A percentile compares a stretch with the other conserved stretches of the same genome.
phyloP scores from a whole-genome alignment of 1,139 yeast species.

The Suhomyces kunorum region DNA sequence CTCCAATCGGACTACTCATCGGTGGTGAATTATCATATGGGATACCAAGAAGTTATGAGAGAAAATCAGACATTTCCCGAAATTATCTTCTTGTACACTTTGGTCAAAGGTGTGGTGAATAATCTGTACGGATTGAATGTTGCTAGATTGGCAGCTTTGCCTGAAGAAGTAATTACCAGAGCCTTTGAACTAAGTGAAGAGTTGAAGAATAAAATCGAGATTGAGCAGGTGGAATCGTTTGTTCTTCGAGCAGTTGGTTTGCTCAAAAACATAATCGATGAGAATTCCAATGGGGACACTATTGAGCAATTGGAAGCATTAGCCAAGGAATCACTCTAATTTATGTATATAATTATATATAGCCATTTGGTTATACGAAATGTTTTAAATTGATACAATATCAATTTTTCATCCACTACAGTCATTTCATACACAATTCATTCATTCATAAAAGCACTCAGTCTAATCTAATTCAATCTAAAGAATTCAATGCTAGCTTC shows the following conservation, averaged over 20 bases:
- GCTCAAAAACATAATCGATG: slow-evolving; percentile 2
- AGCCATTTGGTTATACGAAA: too few species aligned
- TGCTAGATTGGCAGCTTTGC: slow-evolving; percentile 69
- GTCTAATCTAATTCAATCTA: slow-evolving; percentile 5
- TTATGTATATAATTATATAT: slow-evolving; percentile 1
- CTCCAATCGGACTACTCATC: slow-evolving; percentile 45
- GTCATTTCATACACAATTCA: neutral
- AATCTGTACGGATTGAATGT: slow-evolving; percentile 80
- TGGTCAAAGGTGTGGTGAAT: slow-evolving; percentile 59
- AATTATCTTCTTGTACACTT: slow-evolving; percentile 60
- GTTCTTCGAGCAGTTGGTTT: slow-evolving; percentile 3
- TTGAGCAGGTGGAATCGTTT: slow-evolving; percentile 13
- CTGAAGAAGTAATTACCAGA: slow-evolving; percentile 45
- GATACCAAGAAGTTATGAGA: slow-evolving; percentile 51
- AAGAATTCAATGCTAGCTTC: slow-evolving; percentile 31
- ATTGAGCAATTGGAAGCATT: slow-evolving; percentile 7
- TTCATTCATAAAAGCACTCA: neutral
- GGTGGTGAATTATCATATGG: slow-evolving; percentile 74
- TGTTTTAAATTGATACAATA: too few species aligned
- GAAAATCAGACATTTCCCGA: slow-evolving; percentile 39
- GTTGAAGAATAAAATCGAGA: slow-evolving; percentile 36
- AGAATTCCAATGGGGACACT: neutral
- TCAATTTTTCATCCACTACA: too few species aligned
- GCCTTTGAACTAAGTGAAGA: slow-evolving; percentile 52
- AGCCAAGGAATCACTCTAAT: neutral